Conservation (phyloP, 2,329 filamentous ascomycete species). For the Rhynchosporium graminicola region DNA sequence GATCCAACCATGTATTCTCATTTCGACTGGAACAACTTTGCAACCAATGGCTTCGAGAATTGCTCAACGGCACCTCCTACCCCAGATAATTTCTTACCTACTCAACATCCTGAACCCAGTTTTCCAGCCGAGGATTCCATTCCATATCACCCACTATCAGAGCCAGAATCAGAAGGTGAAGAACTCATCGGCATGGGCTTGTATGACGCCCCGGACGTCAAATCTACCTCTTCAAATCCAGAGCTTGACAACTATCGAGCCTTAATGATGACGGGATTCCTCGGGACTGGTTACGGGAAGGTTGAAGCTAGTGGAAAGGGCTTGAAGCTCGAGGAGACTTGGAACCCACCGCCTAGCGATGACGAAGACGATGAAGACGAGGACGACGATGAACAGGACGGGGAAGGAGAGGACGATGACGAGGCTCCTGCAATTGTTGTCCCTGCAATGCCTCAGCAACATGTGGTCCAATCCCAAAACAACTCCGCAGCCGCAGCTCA, state of each 20-base stretch:
- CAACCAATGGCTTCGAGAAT: constrained; percentile 47
- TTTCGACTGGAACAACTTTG: constrained; percentile 50
- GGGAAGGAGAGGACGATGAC: constrained; percentile 36
- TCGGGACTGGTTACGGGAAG: constrained; percentile 51
- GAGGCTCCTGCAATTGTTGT: constrained; percentile 16
- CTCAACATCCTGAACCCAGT: constrained; percentile 50
- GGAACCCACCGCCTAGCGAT: constrained; percentile 63
- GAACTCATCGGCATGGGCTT: constrained; percentile 81
- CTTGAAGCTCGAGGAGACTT: constrained; percentile 79
- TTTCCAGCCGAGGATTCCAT: constrained; percentile 52
- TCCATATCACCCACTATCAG: constrained; percentile 52
- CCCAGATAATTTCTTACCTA: constrained; percentile 57
- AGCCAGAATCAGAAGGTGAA: constrained; percentile 62
- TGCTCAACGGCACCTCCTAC: constrained; percentile 57
- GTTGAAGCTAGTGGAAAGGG: constrained; percentile 64
- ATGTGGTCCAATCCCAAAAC: neutral
- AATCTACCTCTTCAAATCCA: constrained; percentile 45
- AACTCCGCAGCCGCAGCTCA: neutral
- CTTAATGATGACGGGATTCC: constrained; percentile 53
- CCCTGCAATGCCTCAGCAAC: neutral
- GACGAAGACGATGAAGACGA: constrained; percentile 61
- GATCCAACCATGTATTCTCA: constrained; percentile 38
- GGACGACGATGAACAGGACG: constrained; percentile 44
- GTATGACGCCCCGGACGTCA: constrained; percentile 70
- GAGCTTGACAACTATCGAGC: constrained; percentile 56